phyloP scores from a whole-genome alignment of 805 yeast species.

The Saccharomycopsis fibuligera region DNA sequence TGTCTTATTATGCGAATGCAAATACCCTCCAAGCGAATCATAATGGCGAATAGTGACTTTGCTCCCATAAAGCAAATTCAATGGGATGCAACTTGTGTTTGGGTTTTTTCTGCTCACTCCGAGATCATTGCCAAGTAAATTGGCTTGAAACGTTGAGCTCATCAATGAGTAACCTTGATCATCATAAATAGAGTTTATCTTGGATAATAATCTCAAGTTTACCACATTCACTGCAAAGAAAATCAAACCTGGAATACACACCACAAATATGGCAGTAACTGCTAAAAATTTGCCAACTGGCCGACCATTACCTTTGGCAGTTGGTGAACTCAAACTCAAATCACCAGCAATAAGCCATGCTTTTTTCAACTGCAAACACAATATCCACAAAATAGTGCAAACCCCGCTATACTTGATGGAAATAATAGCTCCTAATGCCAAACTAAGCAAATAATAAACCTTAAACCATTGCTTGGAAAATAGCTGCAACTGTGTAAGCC shows the following conservation, averaged over 20 bases:
- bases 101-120: slow-evolving; percentile 43
- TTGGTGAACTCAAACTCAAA: slow-evolving; percentile 40
- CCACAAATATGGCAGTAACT: slow-evolving; percentile 31
- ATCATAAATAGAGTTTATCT: slow-evolving; percentile 26
- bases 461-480: slow-evolving; percentile 48
- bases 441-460: slow-evolving; percentile 43
- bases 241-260: slow-evolving; percentile 8
- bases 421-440: slow-evolving; percentile 46
- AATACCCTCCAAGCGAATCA: slow-evolving; percentile 64
- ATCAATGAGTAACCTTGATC: slow-evolving; percentile 20
- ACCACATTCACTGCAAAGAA: slow-evolving; percentile 13
- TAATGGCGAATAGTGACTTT: slow-evolving; percentile 33
- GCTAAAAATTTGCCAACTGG: slow-evolving; percentile 48
- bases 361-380: slow-evolving; percentile 39
- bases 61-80: slow-evolving; percentile 34
- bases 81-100: slow-evolving; percentile 59
- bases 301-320: slow-evolving; percentile 32
- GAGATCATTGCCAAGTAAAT: slow-evolving; percentile 12
- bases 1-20: slow-evolving; percentile 66
- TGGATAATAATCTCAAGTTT: slow-evolving; percentile 13
- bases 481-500: slow-evolving; percentile 40
- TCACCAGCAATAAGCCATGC: slow-evolving; percentile 74
- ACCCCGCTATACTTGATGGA: slow-evolving; percentile 70
- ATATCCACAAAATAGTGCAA: slow-evolving; percentile 61
- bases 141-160: slow-evolving; percentile 15